These are phyloP conservation scores for Rhizoclosmatium globosum DNA, from an alignment of 192 early-diverging fungal genomes.

Conservation along the genomic window DNA sequence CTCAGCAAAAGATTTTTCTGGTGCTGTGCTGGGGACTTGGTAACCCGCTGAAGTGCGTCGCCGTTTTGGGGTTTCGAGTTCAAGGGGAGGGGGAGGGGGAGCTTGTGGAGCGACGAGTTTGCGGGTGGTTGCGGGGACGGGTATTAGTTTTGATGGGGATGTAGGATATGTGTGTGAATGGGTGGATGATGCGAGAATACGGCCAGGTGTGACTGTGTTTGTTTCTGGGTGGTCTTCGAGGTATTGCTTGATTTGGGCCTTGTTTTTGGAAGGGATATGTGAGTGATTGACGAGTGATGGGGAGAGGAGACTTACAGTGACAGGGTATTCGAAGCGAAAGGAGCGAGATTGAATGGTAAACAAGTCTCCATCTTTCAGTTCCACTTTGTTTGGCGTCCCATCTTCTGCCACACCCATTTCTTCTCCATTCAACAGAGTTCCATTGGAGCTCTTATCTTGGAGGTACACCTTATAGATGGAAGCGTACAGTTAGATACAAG, in stretches of 20 bases:
- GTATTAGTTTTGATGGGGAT: too few species aligned
- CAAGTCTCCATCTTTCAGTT: neutral
- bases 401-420: neutral
- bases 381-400: neutral
- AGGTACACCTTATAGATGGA: neutral
- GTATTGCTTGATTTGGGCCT: conserved; percentile 14
- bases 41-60: too few species aligned
- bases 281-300: neutral
- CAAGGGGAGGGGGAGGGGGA: too few species aligned
- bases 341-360: conserved; percentile 7
- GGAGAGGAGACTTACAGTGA: neutral
- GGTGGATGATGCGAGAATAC: neutral
- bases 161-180: neutral
- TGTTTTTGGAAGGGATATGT: neutral
- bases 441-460: conserved; percentile 17
- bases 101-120: too few species aligned
- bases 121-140: too few species aligned
- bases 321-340: conserved; percentile 25
- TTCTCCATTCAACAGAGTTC: conserved; percentile 23
- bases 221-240: conserved; percentile 4
- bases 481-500: too few species aligned
- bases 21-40: too few species aligned
- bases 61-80: too few species aligned
- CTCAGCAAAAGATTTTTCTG: too few species aligned
- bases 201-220: neutral